Conservation (phyloP, 176 grass and related monocot species). For the Secale cereale region DNA sequence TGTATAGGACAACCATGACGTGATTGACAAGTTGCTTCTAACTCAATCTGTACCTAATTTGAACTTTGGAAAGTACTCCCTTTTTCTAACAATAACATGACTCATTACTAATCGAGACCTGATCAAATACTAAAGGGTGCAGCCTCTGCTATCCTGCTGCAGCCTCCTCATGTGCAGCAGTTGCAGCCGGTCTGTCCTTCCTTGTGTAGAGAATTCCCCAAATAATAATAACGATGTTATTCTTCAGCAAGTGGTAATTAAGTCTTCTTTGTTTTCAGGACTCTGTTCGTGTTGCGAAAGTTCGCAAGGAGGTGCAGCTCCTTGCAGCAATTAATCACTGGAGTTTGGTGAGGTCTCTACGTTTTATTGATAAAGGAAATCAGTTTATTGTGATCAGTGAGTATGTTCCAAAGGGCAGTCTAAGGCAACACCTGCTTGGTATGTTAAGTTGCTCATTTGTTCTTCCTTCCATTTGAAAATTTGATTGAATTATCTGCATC, state of each 20-base stretch:
- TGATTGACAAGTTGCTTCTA: not conserved
- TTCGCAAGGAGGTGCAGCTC: constrained; percentile 43
- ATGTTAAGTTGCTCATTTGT: constrained; percentile 15
- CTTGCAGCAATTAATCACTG: constrained; percentile 56
- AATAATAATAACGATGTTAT: not conserved
- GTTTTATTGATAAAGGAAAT: constrained; percentile 42
- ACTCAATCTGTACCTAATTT: not conserved
- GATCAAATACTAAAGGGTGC: not conserved
- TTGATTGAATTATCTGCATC: not conserved
- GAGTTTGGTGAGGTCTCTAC: constrained; percentile 58
- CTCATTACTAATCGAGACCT: not conserved
- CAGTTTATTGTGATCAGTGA: constrained; percentile 66
- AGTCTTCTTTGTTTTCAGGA: constrained; percentile 35
- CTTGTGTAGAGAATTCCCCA: not conserved
- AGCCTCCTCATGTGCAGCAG: not conserved
- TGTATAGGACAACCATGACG: not conserved
- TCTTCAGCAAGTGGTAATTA: not conserved
- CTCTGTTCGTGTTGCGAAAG: constrained; percentile 18
- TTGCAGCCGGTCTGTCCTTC: not conserved
- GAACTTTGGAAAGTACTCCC: not conserved
- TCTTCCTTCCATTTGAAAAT: not conserved
- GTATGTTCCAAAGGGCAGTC: constrained; percentile 63
- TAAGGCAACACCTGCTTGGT: constrained; percentile 68
- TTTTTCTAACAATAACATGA: not conserved
- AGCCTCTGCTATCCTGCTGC: not conserved